These are phyloP conservation scores for Geotrichum reessii DNA, from an alignment of 1,139 yeast genomes.

Conservation along the genomic window DNA sequence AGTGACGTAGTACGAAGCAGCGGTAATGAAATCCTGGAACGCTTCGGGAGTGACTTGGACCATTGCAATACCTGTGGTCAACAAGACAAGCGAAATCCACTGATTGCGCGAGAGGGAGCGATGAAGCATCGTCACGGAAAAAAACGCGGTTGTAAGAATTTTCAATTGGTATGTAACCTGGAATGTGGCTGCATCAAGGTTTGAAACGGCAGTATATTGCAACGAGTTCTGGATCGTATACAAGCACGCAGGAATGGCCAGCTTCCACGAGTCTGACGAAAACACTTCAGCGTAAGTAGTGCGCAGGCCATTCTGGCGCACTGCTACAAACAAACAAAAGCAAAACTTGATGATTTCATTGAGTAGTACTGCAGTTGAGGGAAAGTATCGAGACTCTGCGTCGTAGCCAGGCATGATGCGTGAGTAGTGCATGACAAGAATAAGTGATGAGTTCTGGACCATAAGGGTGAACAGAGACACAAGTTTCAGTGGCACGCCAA, in stretches of 20 bases:
- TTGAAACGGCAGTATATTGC: constrained; percentile 41
- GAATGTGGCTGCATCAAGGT: constrained; percentile 41
- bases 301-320: constrained; percentile 27
- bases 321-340: constrained; percentile 32
- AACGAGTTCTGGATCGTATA: constrained; percentile 41
- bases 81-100: constrained; percentile 37
- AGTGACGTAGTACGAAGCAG: constrained; percentile 19
- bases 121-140: constrained; percentile 39
- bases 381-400: constrained; percentile 32
- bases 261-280: constrained; percentile 39
- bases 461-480: constrained; percentile 35
- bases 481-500: constrained; percentile 32
- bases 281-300: constrained; percentile 32
- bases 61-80: constrained; percentile 39
- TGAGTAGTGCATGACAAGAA: constrained; percentile 41
- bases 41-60: constrained; percentile 39
- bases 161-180: constrained; percentile 43
- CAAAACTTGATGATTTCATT: constrained; percentile 39
- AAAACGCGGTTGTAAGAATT: constrained; percentile 42
- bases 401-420: constrained; percentile 40
- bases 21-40: constrained; percentile 23
- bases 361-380: constrained; percentile 42
- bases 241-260: constrained; percentile 40
- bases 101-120: constrained; percentile 33
- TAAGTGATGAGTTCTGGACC: constrained; percentile 37